Percentiles rank a stretch among this genome's conserved stretches.
These are phyloP conservation scores for Candida mattraensis DNA, from an alignment of 805 yeast species.

Conservation along the genomic window DNA sequence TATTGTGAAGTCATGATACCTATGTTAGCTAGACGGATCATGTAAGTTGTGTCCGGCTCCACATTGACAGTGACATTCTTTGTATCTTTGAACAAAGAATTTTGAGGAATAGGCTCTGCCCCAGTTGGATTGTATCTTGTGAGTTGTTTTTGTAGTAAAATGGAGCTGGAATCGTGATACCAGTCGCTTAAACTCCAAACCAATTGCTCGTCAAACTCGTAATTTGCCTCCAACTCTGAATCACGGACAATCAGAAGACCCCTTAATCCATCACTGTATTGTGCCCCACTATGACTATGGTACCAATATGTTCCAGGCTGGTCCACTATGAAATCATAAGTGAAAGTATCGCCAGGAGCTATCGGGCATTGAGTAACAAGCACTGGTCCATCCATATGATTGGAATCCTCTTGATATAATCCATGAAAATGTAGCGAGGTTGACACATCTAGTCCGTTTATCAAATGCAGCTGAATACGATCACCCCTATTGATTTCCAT, in stretches of 20 bases:
- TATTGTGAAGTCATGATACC: conserved; percentile 78
- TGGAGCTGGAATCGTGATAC: conserved; percentile 56
- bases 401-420: conserved; percentile 60
- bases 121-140: conserved; percentile 79
- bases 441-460: conserved; percentile 52
- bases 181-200: conserved; percentile 59
- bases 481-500: conserved; percentile 68
- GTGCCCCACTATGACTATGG: conserved; percentile 76
- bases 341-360: conserved; percentile 60
- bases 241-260: conserved; percentile 69
- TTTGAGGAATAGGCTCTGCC: conserved; percentile 78
- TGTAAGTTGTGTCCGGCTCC: conserved; percentile 59
- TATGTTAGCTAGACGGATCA: conserved; percentile 61
- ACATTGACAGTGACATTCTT: conserved; percentile 55
- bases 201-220: conserved; percentile 62
- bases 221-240: conserved; percentile 42
- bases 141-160: conserved; percentile 48
- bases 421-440: conserved; percentile 84
- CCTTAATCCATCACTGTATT: conserved; percentile 76
- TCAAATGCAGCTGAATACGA: conserved; percentile 55
- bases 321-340: conserved; percentile 70
- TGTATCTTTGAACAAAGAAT: conserved; percentile 63
- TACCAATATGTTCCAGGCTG: conserved; percentile 85
- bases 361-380: conserved; percentile 81
- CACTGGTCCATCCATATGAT: conserved; percentile 76